Percentiles rank a stretch among this genome's conserved stretches.
Evolutionary conservation across 108 stramenopile genomes (phyloP).

Genomic region (Nannochloropsis granulata): DNA sequence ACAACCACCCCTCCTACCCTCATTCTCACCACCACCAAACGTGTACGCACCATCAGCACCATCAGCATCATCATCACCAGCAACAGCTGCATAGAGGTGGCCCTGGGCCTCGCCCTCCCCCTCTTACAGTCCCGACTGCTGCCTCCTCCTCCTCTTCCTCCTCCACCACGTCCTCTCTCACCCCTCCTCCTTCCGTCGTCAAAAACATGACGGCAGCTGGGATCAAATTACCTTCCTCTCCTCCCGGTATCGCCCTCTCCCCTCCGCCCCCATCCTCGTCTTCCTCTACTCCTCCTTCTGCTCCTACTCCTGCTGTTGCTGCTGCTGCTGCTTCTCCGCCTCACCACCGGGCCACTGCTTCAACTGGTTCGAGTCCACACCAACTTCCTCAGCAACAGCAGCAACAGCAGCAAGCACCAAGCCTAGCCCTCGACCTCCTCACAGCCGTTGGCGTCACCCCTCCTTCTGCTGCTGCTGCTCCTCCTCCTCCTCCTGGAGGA

Average conservation of each 20-base stretch:
- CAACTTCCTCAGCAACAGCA: neutral
- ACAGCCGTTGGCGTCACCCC: too few species aligned
- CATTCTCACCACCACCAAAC: too few species aligned
- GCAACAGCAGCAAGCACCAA: neutral
- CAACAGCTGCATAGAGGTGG: too few species aligned
- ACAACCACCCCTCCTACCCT: too few species aligned
- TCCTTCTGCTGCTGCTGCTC: too few species aligned
- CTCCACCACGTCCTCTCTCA: neutral
- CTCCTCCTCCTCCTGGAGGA: neutral
- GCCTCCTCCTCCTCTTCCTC: neutral
- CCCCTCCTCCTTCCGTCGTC: neutral
- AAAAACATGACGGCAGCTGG: neutral
- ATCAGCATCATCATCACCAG: too few species aligned
- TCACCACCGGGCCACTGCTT: neutral
- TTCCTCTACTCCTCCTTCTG: neutral
- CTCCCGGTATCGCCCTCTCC: neutral
- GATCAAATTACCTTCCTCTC: neutral
- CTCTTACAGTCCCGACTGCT: neutral
- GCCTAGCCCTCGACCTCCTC: neutral
- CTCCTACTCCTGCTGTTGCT: neutral
- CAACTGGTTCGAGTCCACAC: neutral
- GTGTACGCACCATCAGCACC: too few species aligned
- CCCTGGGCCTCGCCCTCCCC: neutral
- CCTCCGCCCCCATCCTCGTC: neutral
- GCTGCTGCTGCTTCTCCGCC: neutral